phyloP scores from a whole-genome alignment of 2,329 filamentous ascomycete genomes.

The Cladosporium sp. region DNA sequence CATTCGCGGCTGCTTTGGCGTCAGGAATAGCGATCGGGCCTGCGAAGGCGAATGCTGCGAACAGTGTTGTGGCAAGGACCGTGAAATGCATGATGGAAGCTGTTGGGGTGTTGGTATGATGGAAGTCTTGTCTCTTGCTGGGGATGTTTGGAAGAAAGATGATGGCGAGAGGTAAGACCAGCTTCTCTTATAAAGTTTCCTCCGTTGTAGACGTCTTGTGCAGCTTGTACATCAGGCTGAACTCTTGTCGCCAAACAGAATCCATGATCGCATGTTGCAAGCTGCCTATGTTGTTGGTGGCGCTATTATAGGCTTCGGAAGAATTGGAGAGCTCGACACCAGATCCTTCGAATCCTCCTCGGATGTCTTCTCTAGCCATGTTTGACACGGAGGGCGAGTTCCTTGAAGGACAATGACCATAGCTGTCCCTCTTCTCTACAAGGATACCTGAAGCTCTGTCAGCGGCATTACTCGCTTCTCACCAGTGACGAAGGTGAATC shows the following conservation, averaged over 20 bases:
- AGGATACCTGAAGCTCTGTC: too few relatives aligned
- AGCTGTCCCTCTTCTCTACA: too few relatives aligned
- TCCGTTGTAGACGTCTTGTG: background rate
- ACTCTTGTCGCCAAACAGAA: background rate
- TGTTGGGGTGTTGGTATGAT: background rate
- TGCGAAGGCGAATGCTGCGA: constrained; percentile 1
- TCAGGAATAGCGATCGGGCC: background rate
- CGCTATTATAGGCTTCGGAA: too few relatives aligned
- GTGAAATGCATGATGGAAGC: background rate
- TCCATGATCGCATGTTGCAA: too few relatives aligned
- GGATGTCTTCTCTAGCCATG: too few relatives aligned
- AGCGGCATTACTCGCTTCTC: too few relatives aligned
- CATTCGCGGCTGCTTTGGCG: background rate
- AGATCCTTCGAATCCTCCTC: too few relatives aligned
- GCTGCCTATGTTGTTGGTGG: too few relatives aligned
- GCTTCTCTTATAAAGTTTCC: background rate
- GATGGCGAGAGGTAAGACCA: background rate
- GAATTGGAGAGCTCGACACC: too few relatives aligned
- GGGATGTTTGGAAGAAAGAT: background rate
- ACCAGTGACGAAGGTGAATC: too few relatives aligned
- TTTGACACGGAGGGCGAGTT: too few relatives aligned
- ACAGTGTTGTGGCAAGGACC: background rate
- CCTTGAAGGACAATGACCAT: too few relatives aligned
- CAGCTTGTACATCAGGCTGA: background rate
- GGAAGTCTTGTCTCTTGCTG: background rate